Evolutionary conservation across 768 basidiomycete genomes (phyloP).

Genomic region (Rhodocollybia butyracea): DNA sequence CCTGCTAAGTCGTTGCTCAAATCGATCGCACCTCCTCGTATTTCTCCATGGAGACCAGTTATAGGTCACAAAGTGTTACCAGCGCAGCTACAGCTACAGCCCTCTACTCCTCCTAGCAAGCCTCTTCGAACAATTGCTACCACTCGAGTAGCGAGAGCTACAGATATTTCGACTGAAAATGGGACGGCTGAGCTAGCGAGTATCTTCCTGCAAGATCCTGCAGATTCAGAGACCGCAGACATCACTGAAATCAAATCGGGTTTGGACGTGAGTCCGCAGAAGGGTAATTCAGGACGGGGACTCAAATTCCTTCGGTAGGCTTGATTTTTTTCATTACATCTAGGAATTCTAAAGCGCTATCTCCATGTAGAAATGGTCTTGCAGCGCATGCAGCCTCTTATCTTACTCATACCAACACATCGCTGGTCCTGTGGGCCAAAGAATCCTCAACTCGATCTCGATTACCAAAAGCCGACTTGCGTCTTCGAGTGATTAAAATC

Average conservation of each 20-base stretch:
- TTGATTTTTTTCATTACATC: constrained; percentile 12
- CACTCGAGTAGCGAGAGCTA: constrained; percentile 50
- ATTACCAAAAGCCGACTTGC: not conserved
- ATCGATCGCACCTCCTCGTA: not conserved
- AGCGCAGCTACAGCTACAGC: not conserved
- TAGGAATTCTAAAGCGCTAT: not conserved
- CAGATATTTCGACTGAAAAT: constrained; percentile 48
- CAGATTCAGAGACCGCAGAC: constrained; percentile 21
- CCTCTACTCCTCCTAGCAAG: not conserved
- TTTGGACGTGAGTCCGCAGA: constrained; percentile 57
- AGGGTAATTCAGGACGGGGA: constrained; percentile 36
- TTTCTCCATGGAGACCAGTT: not conserved
- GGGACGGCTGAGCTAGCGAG: constrained; percentile 49
- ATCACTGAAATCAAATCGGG: constrained; percentile 43
- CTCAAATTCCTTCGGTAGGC: constrained; percentile 49
- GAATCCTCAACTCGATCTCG: not conserved
- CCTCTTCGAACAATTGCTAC: constrained; percentile 42
- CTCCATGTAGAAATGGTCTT: constrained; percentile 1
- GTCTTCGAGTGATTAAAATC: not conserved
- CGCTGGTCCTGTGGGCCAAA: constrained; percentile 5
- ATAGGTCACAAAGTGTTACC: not conserved
- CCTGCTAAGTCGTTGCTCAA: not conserved
- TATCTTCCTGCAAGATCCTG: constrained; percentile 49
- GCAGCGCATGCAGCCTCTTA: constrained; percentile 6
- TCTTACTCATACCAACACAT: not conserved